Evolutionary conservation across 2,329 filamentous ascomycete genomes (phyloP).

Genomic region (Colletotrichum sp.): DNA sequence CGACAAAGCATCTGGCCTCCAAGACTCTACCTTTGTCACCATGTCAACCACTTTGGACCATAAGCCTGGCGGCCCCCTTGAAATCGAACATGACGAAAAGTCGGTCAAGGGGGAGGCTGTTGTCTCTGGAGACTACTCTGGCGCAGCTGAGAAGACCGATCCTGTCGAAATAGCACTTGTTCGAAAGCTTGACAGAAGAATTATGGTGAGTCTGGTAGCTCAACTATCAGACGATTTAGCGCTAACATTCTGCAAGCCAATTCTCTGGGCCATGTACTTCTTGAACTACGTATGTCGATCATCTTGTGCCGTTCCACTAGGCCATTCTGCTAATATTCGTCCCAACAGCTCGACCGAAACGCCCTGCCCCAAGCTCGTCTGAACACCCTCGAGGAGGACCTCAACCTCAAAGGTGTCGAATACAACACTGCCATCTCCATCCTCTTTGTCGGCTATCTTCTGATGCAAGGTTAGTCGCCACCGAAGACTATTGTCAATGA

Average conservation of each 20-base stretch:
- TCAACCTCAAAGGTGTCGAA: conserved; percentile 23
- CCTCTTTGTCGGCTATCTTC: conserved; percentile 35
- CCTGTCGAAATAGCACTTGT: conserved; percentile 28
- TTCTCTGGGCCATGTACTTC: conserved; percentile 27
- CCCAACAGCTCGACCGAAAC: conserved; percentile 22
- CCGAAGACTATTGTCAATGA: background rate
- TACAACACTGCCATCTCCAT: conserved; percentile 27
- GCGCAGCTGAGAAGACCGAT: conserved; percentile 28
- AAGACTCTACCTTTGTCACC: background rate
- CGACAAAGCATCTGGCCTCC: background rate
- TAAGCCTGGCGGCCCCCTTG: background rate
- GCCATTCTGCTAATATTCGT: background rate
- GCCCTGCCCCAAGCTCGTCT: conserved; percentile 25
- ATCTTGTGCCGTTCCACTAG: no score
- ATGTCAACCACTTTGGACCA: background rate
- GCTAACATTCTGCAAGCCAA: conserved; percentile 17
- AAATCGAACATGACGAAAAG: conserved; percentile 10
- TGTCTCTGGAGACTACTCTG: conserved; percentile 13
- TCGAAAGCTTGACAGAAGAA: conserved; percentile 26
- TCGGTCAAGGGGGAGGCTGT: background rate
- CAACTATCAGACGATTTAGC: background rate
- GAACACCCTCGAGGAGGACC: conserved; percentile 23
- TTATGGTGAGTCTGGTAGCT: conserved; percentile 22
- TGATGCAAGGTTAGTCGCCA: conserved; percentile 36
- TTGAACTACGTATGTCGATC: conserved; percentile 16